These are phyloP conservation scores for Pyricularia pennisetigena DNA, from an alignment of 2,329 filamentous ascomycete genomes.

Conservation along the genomic window DNA sequence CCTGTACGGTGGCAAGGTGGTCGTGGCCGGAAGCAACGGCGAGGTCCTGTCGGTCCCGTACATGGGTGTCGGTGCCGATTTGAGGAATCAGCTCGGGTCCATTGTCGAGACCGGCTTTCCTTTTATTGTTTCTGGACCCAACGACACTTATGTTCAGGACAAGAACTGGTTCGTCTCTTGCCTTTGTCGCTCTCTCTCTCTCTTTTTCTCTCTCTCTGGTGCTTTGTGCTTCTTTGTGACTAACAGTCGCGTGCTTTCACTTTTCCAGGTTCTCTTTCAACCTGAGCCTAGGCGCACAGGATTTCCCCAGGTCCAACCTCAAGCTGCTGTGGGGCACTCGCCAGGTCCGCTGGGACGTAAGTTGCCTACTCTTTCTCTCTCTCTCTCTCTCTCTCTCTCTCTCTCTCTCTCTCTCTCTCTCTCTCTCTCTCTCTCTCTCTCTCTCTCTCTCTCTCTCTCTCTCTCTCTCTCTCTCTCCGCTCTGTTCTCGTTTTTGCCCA, in stretches of 20 bases:
- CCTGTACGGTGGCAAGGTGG: slow-evolving; percentile 69
- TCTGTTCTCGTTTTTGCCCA: background rate
- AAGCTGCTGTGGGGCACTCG: slow-evolving; percentile 16
- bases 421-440: background rate
- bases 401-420: background rate
- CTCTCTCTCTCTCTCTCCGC: background rate
- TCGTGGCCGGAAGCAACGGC: slow-evolving; percentile 49
- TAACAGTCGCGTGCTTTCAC: background rate
- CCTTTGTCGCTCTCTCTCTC: background rate
- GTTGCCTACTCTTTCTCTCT: no score
- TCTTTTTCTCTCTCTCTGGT: background rate
- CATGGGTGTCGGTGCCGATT: slow-evolving; percentile 12
- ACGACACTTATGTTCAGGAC: background rate
- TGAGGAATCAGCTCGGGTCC: background rate
- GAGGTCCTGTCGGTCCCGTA: slow-evolving; percentile 23
- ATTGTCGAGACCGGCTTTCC: background rate
- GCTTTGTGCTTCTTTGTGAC: no score
- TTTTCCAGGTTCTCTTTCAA: slow-evolving; percentile 13
- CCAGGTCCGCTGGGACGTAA: slow-evolving; percentile 20
- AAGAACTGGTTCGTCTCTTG: background rate
- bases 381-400: background rate
- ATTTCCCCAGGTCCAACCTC: slow-evolving; percentile 18
- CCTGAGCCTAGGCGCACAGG: slow-evolving; percentile 12
- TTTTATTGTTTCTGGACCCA: background rate
- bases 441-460: background rate